Conservation (phyloP, 2,329 filamentous ascomycete species). For the Sarocladiaceae sp. region DNA sequence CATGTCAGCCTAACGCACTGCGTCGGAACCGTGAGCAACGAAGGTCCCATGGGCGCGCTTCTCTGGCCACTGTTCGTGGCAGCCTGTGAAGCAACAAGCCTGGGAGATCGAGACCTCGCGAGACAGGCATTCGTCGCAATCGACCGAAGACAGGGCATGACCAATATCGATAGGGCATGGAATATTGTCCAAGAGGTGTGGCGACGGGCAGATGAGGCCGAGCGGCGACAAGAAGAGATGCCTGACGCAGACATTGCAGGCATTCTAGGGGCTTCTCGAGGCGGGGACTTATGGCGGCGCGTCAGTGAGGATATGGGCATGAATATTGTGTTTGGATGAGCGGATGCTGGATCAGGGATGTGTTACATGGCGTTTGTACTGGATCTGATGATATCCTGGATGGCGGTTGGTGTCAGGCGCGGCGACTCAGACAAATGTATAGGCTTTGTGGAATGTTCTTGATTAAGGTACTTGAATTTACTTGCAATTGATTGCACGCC, state of each 20-base stretch:
- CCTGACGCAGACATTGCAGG: neutral
- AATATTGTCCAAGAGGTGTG: conserved; percentile 56
- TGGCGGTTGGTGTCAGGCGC: too few species aligned
- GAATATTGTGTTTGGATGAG: conserved; percentile 52
- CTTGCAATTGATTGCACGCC: too few species aligned
- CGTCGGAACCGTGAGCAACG: conserved; percentile 45
- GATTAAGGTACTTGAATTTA: too few species aligned
- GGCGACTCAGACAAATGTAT: too few species aligned
- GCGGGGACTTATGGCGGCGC: conserved; percentile 45
- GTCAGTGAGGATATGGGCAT: conserved; percentile 54
- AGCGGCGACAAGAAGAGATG: conserved; percentile 12
- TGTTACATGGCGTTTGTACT: neutral
- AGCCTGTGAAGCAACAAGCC: conserved; percentile 49
- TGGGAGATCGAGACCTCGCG: conserved; percentile 45
- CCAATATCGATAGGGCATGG: conserved; percentile 57
- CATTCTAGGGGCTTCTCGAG: conserved; percentile 8
- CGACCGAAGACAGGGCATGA: conserved; percentile 55
- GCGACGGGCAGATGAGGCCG: conserved; percentile 40
- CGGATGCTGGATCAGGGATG: neutral
- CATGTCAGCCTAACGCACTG: conserved; percentile 47
- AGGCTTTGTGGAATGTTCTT: too few species aligned
- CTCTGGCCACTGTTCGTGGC: conserved; percentile 61
- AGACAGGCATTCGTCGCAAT: conserved; percentile 45
- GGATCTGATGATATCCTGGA: conserved; percentile 2
- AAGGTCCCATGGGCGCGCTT: conserved; percentile 56